Evolutionary conservation across 768 basidiomycete species (phyloP).

Genomic region (Tylopilus subfusipes): DNA sequence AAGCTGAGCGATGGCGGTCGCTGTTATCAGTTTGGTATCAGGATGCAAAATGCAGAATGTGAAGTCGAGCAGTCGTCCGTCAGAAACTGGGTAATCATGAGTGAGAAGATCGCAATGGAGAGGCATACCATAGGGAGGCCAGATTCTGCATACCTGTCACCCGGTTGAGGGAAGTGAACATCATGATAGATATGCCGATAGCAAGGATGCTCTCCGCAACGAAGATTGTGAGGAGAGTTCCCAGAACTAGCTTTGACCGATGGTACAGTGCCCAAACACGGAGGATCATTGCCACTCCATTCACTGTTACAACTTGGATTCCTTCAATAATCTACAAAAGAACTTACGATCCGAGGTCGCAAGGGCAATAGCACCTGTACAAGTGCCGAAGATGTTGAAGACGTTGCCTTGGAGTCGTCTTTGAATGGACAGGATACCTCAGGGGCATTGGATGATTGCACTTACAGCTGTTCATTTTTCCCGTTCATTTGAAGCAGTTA

Average conservation of each 20-base stretch:
- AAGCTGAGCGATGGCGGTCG: not conserved
- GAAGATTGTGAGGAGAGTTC: not conserved
- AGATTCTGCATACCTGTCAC: not conserved
- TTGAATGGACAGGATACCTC: not conserved
- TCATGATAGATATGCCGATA: not conserved
- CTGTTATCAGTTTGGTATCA: not conserved
- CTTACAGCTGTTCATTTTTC: too few species aligned
- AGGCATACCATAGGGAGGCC: not conserved
- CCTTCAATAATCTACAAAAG: not conserved
- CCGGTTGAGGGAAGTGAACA: not conserved
- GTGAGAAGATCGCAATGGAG: too few species aligned
- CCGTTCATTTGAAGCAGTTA: too few species aligned
- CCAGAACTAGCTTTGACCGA: not conserved
- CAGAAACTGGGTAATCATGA: not conserved
- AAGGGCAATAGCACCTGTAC: too few species aligned
- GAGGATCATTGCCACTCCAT: not conserved
- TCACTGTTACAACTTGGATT: not conserved
- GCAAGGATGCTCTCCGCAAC: not conserved
- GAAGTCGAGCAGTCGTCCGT: not conserved
- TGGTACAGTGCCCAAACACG: not conserved
- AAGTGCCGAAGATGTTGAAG: not conserved
- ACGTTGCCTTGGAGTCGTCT: not conserved
- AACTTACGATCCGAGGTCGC: not conserved
- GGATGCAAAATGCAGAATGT: not conserved
- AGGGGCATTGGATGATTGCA: too few species aligned